phyloP scores from a whole-genome alignment of 148 eudicot genomes.

The Cornus florida region DNA sequence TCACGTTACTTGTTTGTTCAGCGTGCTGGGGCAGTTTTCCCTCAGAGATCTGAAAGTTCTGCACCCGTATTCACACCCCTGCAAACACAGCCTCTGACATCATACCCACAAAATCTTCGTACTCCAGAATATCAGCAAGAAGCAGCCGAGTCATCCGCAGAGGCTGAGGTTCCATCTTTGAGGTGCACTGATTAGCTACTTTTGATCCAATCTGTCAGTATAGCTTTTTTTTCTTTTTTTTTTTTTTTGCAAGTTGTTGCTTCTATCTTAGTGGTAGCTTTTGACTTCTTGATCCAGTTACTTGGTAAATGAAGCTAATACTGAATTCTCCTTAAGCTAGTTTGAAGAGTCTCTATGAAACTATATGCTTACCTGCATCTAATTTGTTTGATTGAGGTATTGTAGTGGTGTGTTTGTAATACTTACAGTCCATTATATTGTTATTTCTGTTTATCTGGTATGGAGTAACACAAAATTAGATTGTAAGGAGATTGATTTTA shows the following conservation, averaged over 20 bases:
- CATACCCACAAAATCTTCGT: constrained; percentile 68
- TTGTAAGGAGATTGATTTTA: neutral
- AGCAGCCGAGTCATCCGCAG: constrained; percentile 66
- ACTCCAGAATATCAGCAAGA: constrained; percentile 51
- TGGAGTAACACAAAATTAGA: neutral
- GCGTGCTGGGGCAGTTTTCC: constrained; percentile 95
- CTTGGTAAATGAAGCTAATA: neutral
- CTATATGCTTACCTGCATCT: constrained; percentile 4
- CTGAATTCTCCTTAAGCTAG: neutral
- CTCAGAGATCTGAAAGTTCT: constrained; percentile 70
- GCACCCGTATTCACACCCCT: constrained; percentile 95
- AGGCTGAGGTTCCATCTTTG: constrained; percentile 78
- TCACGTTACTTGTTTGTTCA: constrained; percentile 28
- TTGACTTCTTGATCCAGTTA: neutral
- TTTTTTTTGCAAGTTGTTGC: neutral
- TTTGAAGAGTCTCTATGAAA: neutral
- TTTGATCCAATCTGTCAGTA: neutral
- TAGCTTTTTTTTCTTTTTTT: neutral
- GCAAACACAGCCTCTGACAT: constrained; percentile 84
- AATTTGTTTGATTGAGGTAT: neutral
- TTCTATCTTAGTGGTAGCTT: neutral
- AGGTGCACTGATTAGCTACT: constrained; percentile 41
- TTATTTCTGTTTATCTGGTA: neutral
- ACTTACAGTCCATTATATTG: neutral
- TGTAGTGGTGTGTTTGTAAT: neutral